Conservation (phyloP, 768 basidiomycete species). For the Trametes gibbosa region DNA sequence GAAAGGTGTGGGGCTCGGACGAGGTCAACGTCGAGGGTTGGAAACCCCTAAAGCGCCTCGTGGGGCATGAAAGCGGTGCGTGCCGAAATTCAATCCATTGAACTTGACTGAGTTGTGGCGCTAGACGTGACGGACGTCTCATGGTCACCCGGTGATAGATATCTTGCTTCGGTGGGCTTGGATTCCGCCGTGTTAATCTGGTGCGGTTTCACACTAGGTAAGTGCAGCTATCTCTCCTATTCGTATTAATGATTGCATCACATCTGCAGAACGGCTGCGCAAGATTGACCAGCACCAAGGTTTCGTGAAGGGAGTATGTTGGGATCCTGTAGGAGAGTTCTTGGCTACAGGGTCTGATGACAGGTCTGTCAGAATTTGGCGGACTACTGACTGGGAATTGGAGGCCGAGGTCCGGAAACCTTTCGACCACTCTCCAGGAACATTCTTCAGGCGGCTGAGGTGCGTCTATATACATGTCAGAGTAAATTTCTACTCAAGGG, state of each 20-base stretch:
- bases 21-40: conserved; percentile 97
- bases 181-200: conserved; percentile 91
- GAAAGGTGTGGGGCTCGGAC: conserved; percentile 91
- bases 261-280: conserved; percentile 66
- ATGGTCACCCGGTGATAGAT: conserved; percentile 92
- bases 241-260: neutral
- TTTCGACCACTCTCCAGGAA: conserved; percentile 91
- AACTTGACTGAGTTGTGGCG: neutral
- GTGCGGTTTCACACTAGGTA: conserved; percentile 91
- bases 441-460: conserved; percentile 92
- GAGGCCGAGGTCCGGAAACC: conserved; percentile 86
- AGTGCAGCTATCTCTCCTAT: conserved; percentile 24
- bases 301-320: conserved; percentile 98
- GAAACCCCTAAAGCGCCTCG: conserved; percentile 89
- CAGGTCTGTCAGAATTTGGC: conserved; percentile 95
- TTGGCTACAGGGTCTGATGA: conserved; percentile 98
- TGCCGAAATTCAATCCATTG: conserved; percentile 11
- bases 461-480: conserved; percentile 26
- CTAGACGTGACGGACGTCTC: conserved; percentile 93
- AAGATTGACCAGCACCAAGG: conserved; percentile 90
- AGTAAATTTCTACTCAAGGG: neutral
- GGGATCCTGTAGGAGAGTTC: conserved; percentile 97
- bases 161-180: conserved; percentile 89
- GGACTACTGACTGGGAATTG: conserved; percentile 86
- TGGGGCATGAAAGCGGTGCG: conserved; percentile 92